Conservation (phyloP, 352 stramenopile genomes). For the Globisporangium camurandrum region DNA sequence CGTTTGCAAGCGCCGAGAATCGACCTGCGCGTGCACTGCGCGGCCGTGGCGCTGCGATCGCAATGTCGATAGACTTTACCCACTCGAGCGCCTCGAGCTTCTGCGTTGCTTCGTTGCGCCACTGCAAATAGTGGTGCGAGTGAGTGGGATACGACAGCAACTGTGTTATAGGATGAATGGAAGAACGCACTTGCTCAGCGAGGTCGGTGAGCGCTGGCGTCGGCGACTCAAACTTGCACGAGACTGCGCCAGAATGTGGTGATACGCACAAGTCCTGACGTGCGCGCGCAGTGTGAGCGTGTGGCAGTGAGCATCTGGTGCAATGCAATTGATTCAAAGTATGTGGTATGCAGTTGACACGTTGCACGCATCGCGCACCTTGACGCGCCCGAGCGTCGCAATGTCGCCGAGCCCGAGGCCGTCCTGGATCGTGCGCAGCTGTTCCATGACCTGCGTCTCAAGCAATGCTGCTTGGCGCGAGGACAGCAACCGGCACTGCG, state of each 20-base stretch:
- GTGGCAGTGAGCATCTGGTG: too few relatives aligned
- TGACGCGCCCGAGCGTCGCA: slow-evolving; percentile 67
- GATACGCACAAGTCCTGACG: slow-evolving; percentile 44
- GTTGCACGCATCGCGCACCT: too few relatives aligned
- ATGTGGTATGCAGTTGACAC: too few relatives aligned
- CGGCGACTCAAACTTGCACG: slow-evolving; percentile 65
- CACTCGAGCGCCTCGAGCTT: slow-evolving; percentile 58
- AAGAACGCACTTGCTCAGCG: slow-evolving; percentile 41
- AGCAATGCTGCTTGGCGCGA: slow-evolving; percentile 55
- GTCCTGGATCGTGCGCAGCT: slow-evolving; percentile 58
- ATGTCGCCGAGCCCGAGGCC: slow-evolving; percentile 70
- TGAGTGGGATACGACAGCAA: neutral
- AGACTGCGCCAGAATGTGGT: slow-evolving; percentile 35
- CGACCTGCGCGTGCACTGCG: slow-evolving; percentile 59
- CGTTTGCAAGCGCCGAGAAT: slow-evolving; percentile 73
- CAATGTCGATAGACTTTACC: slow-evolving; percentile 62
- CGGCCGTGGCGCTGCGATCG: slow-evolving; percentile 50
- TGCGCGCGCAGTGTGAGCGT: neutral
- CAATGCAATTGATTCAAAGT: too few relatives aligned
- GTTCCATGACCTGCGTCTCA: slow-evolving; percentile 72
- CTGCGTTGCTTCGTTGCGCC: slow-evolving; percentile 44
- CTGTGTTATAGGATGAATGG: neutral
- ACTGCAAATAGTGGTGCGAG: slow-evolving; percentile 27
- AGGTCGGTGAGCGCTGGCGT: slow-evolving; percentile 65
- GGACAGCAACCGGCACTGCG: slow-evolving; percentile 37